Evolutionary conservation across 208 protist species (phyloP).

Genomic region (Wallacemonas sp.): DNA sequence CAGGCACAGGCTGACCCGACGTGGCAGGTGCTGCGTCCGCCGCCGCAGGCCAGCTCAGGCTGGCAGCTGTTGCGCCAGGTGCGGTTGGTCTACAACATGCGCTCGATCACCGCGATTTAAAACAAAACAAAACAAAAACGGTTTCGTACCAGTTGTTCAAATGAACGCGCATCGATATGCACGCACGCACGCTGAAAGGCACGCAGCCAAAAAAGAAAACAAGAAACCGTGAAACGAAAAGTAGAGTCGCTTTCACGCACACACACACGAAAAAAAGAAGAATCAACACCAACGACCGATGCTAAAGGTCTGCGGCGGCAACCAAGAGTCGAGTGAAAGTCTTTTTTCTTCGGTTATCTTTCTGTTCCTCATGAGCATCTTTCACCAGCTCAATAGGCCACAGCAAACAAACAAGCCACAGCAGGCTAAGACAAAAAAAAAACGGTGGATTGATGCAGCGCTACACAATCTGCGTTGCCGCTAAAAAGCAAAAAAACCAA

Average conservation of each 20-base stretch:
- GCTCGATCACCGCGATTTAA: slow-evolving; percentile 26
- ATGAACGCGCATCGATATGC: background rate
- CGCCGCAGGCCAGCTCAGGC: slow-evolving; percentile 21
- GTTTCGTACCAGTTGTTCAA: background rate
- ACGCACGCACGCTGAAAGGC: background rate
- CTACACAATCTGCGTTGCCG: too few relatives aligned
- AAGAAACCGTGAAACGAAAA: background rate
- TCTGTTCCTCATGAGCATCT: background rate
- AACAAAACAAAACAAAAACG: background rate
- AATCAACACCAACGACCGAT: too few relatives aligned
- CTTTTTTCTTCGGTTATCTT: slow-evolving; percentile 4
- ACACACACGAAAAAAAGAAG: too few relatives aligned
- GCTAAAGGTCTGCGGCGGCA: too few relatives aligned
- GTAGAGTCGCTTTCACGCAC: too few relatives aligned
- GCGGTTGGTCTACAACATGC: slow-evolving; percentile 38
- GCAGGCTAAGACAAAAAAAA: too few relatives aligned
- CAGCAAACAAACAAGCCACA: too few relatives aligned
- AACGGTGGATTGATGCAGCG: too few relatives aligned
- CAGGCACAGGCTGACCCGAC: slow-evolving; percentile 26
- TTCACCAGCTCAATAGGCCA: too few relatives aligned
- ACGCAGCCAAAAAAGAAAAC: background rate
- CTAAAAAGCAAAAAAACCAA: too few relatives aligned
- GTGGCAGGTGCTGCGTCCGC: slow-evolving; percentile 27
- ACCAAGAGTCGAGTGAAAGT: too few relatives aligned
- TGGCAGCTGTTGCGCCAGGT: slow-evolving; percentile 32